phyloP scores from a whole-genome alignment of 2,329 filamentous ascomycete species.

The Chrysoporthe deuterocubensis region DNA sequence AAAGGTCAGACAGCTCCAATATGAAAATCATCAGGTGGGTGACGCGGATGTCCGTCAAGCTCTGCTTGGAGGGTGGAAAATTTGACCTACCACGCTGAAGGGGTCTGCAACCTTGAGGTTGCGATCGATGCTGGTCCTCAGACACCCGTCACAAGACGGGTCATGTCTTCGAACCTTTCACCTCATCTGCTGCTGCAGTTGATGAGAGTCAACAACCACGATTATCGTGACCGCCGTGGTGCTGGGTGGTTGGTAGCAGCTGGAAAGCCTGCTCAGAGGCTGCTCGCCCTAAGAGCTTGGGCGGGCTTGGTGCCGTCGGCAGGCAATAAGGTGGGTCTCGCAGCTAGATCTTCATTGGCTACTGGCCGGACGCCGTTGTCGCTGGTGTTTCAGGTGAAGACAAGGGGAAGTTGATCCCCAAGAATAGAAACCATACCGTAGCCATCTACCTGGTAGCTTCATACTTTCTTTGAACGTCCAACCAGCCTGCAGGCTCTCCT shows the following conservation, averaged over 20 bases:
- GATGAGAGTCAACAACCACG: conserved; percentile 9
- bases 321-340: not conserved
- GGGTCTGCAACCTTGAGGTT: conserved; percentile 1
- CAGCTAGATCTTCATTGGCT: not conserved
- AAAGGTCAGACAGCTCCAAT: conserved; percentile 76
- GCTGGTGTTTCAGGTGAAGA: conserved; percentile 3
- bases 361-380: not conserved
- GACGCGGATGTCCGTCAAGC: not conserved
- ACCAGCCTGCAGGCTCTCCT: not conserved
- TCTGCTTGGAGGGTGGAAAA: not conserved
- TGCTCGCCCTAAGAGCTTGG: not conserved
- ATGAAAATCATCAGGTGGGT: conserved; percentile 57
- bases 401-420: not conserved
- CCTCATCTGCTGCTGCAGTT: conserved; percentile 26
- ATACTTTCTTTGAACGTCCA: no score
- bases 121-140: not conserved
- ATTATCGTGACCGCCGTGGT: conserved; percentile 12
- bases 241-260: conserved; percentile 9
- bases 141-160: conserved; percentile 27
- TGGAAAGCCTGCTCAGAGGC: not conserved
- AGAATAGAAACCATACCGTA: not conserved
- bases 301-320: not conserved
- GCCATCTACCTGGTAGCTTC: no score
- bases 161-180: conserved; percentile 18
- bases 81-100: conserved; percentile 12